Conservation (phyloP, 805 yeast genomes). For the Hanseniaspora lachancei region DNA sequence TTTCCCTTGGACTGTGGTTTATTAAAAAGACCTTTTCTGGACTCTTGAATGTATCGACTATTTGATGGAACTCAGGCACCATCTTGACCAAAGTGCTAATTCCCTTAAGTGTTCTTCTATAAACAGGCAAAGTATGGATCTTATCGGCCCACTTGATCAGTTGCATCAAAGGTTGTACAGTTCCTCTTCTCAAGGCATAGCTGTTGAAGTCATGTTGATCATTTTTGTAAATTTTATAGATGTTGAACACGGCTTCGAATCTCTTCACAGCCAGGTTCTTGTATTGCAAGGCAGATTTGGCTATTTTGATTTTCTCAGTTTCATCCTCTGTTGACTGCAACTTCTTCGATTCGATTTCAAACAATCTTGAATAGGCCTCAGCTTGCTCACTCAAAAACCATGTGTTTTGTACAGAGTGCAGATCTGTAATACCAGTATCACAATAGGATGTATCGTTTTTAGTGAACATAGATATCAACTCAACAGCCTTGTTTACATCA, state of each 20-base stretch:
- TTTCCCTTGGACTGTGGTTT: conserved; percentile 44
- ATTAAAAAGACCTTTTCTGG: conserved; percentile 21
- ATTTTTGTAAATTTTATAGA: conserved; percentile 55
- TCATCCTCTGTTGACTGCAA: conserved; percentile 20
- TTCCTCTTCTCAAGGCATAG: conserved; percentile 80
- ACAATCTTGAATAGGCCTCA: conserved; percentile 60
- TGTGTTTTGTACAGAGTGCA: conserved; percentile 78
- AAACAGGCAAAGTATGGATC: conserved; percentile 56
- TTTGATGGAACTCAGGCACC: conserved; percentile 13
- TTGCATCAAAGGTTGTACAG: conserved; percentile 68
- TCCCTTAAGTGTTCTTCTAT: conserved; percentile 56
- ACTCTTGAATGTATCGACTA: not conserved
- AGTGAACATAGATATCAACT: conserved; percentile 65
- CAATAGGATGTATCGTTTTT: conserved; percentile 52
- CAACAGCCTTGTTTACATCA: conserved; percentile 58
- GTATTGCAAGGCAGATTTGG: conserved; percentile 35
- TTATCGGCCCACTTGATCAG: conserved; percentile 74
- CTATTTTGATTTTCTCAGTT: conserved; percentile 20
- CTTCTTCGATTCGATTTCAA: conserved; percentile 18
- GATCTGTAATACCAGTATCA: conserved; percentile 72
- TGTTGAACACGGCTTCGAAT: conserved; percentile 48
- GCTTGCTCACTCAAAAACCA: conserved; percentile 83
- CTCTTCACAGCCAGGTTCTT: conserved; percentile 72
- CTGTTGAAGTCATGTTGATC: conserved; percentile 94
- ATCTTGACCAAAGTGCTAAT: conserved; percentile 34